phyloP scores from a whole-genome alignment of 495 filamentous ascomycete species.

The Copromyces sp. region DNA sequence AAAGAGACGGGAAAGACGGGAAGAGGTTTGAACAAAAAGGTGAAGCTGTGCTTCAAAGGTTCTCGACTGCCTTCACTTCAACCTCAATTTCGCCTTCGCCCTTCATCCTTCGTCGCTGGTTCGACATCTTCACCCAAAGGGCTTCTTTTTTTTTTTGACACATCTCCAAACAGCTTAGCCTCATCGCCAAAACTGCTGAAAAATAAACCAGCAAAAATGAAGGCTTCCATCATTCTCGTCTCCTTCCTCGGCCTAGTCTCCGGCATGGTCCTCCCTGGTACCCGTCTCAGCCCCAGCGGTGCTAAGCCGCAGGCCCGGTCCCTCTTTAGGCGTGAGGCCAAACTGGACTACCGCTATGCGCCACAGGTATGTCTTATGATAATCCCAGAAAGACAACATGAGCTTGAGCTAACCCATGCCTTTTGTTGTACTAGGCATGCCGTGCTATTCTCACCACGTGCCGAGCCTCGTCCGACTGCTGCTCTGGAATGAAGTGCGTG shows the following conservation, averaged over 20 bases:
- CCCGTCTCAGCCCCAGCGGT: not conserved
- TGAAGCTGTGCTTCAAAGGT: not conserved
- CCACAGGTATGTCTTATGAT: not conserved
- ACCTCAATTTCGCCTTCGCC: not conserved
- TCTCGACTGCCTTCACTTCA: not conserved
- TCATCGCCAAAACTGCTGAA: not conserved
- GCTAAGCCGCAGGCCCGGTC: not conserved
- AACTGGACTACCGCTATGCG: not conserved
- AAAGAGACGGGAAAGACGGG: not conserved
- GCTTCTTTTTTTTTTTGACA: not conserved
- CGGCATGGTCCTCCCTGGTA: not conserved
- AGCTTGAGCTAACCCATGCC: not conserved
- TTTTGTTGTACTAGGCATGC: not conserved
- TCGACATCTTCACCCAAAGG: not conserved
- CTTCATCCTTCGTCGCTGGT: not conserved
- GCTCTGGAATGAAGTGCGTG: constrained; percentile 2
- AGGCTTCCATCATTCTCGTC: not conserved
- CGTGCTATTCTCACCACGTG: constrained; percentile 2
- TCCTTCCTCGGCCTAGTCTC: constrained; percentile 2
- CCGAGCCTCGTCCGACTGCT: constrained; percentile 1
- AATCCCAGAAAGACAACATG: not conserved
- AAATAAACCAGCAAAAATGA: not conserved
- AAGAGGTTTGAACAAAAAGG: not conserved
- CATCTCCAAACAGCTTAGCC: not conserved
- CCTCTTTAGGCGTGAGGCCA: not conserved